A percentile compares a stretch with the other conserved stretches of the same genome.
Evolutionary conservation across 2,329 filamentous ascomycete genomes (phyloP).

Genomic region (Colletotrichum orbiculare): DNA sequence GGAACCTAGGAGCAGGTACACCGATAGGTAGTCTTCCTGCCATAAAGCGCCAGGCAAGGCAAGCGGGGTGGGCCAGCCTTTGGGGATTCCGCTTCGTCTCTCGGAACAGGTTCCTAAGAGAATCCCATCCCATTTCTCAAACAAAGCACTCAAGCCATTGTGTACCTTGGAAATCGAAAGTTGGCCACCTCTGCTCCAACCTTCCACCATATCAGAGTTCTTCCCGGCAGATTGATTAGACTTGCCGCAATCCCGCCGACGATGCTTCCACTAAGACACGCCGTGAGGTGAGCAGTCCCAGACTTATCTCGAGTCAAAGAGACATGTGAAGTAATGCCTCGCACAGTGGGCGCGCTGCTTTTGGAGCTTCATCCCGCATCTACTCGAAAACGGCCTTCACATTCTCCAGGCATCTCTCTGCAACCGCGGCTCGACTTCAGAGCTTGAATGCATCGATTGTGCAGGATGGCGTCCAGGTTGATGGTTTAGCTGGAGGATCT

Average conservation of each 20-base stretch:
- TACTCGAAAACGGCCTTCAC: neutral
- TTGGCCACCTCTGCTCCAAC: conserved; percentile 11
- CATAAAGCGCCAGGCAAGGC: no score
- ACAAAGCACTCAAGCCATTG: neutral
- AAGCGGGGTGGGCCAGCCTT: no score
- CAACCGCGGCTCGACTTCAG: conserved; percentile 20
- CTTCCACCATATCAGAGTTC: conserved; percentile 18
- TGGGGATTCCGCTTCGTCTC: no score
- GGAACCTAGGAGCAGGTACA: no score
- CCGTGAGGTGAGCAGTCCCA: neutral
- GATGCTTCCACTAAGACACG: conserved; percentile 22
- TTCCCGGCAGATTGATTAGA: neutral
- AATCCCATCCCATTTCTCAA: conserved; percentile 23
- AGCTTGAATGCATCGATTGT: conserved; percentile 1
- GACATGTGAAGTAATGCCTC: conserved; percentile 22
- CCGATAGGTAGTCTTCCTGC: no score
- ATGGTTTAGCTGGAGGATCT: conserved; percentile 1
- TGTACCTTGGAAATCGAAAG: neutral
- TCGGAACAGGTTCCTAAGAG: neutral
- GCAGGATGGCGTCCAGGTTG: conserved; percentile 27
- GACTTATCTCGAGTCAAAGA: conserved; percentile 1
- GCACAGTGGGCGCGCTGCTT: conserved; percentile 25
- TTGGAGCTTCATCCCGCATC: conserved; percentile 16
- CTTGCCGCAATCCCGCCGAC: neutral
- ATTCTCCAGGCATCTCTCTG: conserved; percentile 16